Evolutionary conservation across 106 monocot genomes (phyloP), one percentile per base, ranked within the genome.

Genomic region (Acanthochlamys bracteata): DNA sequence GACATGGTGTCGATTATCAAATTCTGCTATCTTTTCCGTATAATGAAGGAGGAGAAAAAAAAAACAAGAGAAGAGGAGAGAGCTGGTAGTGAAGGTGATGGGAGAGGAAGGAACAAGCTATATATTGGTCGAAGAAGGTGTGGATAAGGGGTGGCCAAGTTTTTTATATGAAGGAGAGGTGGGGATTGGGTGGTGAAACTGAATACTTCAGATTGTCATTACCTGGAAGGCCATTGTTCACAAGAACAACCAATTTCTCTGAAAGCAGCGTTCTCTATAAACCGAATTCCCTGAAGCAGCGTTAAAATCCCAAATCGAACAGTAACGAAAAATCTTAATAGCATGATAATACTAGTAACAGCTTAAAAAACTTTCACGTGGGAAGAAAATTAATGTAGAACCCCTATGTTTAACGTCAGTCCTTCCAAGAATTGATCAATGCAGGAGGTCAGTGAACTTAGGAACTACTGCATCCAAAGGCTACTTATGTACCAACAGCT

Each of bases 1-100:
- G 88, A 82, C 88, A 88, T 87, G 13, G 26, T 68, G 24, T 54
- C 21, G 22, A 4, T 22, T 21, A 4, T 55, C 20, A 4, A 4
- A 10, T 22, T 55, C 20, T 55, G 22, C 55, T 13, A 21, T 21
- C 15, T 55, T 22, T 55, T 55, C 6, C 10, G 15, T 49, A 17
- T 49, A 17, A 12, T 10, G 49, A 17, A 49, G 49, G 17, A 49
- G 12, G 43, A 45, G 43, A 45, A 13, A 49, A 12, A 49, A 9
- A 17, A 9, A 49, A 9, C 9, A 2, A 9, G 17, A 17, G 49
- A 12, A 49, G 49, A 49, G 4, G 49, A 49, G 7, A 45, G 49
- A 12, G 17, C 17, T 46, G 63, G 63, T 42, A 41, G 42, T 12
- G 20, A 42, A 21, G 20, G 21, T 15, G 41, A 19, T 15, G 41